A percentile compares a stretch with the other conserved stretches of the same genome.
phyloP scores from a whole-genome alignment of 225 moss, liverwort and hornwort species.

The Pseudoscleropodium purum region DNA sequence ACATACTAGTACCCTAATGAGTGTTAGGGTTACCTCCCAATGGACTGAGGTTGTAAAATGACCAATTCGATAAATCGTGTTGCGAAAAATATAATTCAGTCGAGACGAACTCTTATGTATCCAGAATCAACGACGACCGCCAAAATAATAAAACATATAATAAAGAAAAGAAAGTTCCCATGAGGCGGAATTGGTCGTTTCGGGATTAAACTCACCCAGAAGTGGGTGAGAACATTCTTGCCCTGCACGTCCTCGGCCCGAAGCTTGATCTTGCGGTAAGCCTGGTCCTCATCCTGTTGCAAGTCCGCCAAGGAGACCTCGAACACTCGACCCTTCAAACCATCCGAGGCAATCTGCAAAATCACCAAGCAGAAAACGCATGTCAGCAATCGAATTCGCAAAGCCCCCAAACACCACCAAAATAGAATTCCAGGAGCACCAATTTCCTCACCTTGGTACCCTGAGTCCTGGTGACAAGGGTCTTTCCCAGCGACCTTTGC shows the following conservation, averaged over 20 bases:
- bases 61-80: background rate
- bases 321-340: slow-evolving; percentile 60
- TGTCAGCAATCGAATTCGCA: background rate
- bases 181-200: background rate
- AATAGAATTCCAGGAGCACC: background rate
- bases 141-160: background rate
- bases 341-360: slow-evolving; percentile 60
- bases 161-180: background rate
- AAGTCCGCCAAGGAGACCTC: slow-evolving; percentile 62
- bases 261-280: slow-evolving; percentile 63
- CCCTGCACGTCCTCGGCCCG: slow-evolving; percentile 62
- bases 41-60: background rate
- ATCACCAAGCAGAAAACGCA: background rate
- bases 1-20: background rate
- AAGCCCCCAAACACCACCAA: too few species aligned
- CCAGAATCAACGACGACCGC: background rate
- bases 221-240: slow-evolving; percentile 60
- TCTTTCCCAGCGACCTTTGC: slow-evolving; percentile 61
- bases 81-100: background rate
- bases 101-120: background rate
- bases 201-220: slow-evolving; percentile 12
- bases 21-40: too few species aligned
- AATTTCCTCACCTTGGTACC: slow-evolving; percentile 39
- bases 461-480: slow-evolving; percentile 59
- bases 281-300: slow-evolving; percentile 61